Conservation (phyloP, 495 filamentous ascomycete genomes). For the Tuber magnatum region DNA sequence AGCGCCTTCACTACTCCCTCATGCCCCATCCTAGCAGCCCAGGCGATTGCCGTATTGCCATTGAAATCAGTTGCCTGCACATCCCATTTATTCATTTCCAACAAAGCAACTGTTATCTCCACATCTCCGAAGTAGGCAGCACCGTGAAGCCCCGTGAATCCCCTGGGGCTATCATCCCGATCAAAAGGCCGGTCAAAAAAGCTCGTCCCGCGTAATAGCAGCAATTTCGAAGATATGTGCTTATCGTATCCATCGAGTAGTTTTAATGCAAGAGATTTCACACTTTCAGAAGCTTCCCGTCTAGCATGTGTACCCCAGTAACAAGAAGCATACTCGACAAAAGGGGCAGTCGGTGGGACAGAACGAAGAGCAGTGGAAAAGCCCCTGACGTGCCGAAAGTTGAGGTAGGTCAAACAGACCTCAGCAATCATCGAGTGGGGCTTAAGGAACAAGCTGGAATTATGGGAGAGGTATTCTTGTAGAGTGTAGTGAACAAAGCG, state of each 20-base stretch:
- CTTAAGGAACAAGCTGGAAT: background rate
- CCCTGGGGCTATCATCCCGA: accelerated
- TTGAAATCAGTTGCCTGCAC: background rate
- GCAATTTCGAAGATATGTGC: background rate
- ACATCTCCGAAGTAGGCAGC: background rate
- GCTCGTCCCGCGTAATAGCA: background rate
- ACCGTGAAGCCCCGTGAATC: background rate
- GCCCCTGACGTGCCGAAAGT: background rate
- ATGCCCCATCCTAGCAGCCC: background rate
- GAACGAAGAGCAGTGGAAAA: background rate
- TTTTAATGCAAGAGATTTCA: background rate
- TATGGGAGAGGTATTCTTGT: too few species aligned
- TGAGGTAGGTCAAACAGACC: background rate
- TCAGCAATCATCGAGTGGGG: background rate
- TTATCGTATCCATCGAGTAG: background rate
- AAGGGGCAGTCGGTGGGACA: background rate
- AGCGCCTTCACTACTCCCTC: background rate
- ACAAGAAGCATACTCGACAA: background rate
- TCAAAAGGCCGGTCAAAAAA: background rate
- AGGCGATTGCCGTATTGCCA: background rate
- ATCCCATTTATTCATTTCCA: background rate
- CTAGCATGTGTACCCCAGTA: background rate
- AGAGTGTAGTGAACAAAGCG: too few species aligned
- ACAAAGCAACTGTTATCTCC: background rate
- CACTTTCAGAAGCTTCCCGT: background rate